These are phyloP conservation scores for Candida silvicultrix DNA, from an alignment of 805 yeast species.

Conservation along the genomic window DNA sequence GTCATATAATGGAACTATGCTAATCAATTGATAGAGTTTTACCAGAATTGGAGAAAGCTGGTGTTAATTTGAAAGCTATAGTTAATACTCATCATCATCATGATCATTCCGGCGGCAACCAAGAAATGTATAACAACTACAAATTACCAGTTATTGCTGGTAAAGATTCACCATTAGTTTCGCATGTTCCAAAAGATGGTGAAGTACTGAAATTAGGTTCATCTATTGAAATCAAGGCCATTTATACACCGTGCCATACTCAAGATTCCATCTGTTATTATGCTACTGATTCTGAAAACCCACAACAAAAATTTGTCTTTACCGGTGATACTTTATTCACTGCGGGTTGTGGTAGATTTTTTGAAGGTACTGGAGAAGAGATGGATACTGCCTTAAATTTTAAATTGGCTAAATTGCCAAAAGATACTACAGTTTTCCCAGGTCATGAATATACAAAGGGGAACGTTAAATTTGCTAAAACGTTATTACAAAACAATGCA, in stretches of 20 bases:
- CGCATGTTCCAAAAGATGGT: constrained; percentile 60
- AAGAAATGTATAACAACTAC: constrained; percentile 22
- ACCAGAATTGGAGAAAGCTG: constrained; percentile 34
- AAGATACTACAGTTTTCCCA: constrained; percentile 71
- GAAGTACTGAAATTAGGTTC: constrained; percentile 61
- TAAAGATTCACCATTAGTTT: constrained; percentile 66
- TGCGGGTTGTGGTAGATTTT: constrained; percentile 95
- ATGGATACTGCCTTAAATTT: constrained; percentile 69
- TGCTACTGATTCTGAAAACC: constrained; percentile 49
- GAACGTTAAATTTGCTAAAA: constrained; percentile 72
- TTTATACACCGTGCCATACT: constrained; percentile 97
- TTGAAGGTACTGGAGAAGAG: constrained; percentile 80
- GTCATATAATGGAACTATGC: no score
- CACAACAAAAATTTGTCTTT: constrained; percentile 70
- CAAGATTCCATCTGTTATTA: constrained; percentile 91
- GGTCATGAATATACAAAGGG: constrained; percentile 94
- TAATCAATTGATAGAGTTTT: constrained; percentile 35
- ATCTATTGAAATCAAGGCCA: constrained; percentile 60
- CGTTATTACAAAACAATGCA: constrained; percentile 39
- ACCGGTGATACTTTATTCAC: constrained; percentile 95
- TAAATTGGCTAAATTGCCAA: constrained; percentile 54
- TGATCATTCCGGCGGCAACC: constrained; percentile 91
- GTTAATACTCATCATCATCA: constrained; percentile 96
- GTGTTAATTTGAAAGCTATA: constrained; percentile 57
- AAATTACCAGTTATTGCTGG: constrained; percentile 77